A percentile compares a stretch with the other conserved stretches of the same genome.
These are phyloP conservation scores for Neurospora sp. DNA, from an alignment of 495 filamentous ascomycete species.

Conservation along the genomic window DNA sequence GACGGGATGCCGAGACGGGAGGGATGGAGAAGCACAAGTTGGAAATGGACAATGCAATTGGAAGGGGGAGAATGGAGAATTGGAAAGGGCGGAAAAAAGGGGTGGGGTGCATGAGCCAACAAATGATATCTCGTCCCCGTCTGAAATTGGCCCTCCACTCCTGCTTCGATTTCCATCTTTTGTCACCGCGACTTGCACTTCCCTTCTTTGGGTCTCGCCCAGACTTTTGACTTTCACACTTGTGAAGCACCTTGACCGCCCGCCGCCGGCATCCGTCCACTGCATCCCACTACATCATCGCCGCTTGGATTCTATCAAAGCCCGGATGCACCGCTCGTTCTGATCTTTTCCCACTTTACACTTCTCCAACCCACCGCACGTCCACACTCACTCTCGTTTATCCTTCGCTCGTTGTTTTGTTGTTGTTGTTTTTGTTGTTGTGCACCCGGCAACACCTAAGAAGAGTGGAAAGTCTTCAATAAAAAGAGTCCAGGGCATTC, in stretches of 20 bases:
- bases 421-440: not conserved
- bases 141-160: slow-evolving; percentile 8
- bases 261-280: not conserved
- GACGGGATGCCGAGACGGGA: not conserved
- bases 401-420: not conserved
- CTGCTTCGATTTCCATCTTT: not conserved
- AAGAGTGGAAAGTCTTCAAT: not conserved
- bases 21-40: not conserved
- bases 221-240: slow-evolving; percentile 1
- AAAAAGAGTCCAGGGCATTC: not conserved
- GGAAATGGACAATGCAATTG: not conserved
- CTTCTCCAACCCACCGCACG: not conserved
- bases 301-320: slow-evolving; percentile 1
- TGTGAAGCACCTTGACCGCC: not conserved
- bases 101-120: not conserved
- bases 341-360: not conserved
- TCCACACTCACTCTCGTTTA: not conserved
- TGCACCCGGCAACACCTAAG: not conserved
- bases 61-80: not conserved
- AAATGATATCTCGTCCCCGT: not conserved
- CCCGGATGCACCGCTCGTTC: slow-evolving; percentile 10
- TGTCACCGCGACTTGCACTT: slow-evolving; percentile 4
- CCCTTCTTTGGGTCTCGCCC: slow-evolving; percentile 1
- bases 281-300: slow-evolving; percentile 14
- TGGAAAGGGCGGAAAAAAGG: not conserved